phyloP scores from a whole-genome alignment of 192 early-diverging fungal species.

The Coemansia furcata region DNA sequence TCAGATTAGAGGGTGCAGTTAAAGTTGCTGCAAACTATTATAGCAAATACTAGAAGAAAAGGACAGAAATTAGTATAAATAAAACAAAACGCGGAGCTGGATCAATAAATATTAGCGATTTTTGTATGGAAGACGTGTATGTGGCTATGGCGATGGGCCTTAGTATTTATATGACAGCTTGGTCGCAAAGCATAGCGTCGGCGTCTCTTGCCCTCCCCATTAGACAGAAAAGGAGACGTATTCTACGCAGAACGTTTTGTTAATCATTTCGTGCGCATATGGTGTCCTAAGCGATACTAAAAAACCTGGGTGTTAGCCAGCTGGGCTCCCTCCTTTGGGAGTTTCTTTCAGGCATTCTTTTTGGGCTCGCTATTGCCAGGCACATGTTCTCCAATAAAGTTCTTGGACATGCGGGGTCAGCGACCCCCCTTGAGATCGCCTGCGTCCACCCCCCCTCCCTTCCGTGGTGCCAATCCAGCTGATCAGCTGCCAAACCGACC shows the following conservation, averaged over 20 bases:
- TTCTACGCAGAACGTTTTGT: not conserved
- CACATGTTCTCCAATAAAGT: not conserved
- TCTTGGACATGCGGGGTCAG: not conserved
- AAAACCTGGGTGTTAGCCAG: not conserved
- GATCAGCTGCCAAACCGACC: constrained; percentile 2
- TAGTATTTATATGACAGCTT: not conserved
- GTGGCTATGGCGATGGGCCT: not conserved
- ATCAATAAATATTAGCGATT: not conserved
- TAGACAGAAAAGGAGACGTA: not conserved
- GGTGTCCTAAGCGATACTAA: not conserved
- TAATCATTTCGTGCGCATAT: not conserved
- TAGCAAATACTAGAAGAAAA: not conserved
- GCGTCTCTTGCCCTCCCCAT: not conserved
- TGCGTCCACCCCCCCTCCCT: not conserved
- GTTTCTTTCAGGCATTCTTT: constrained; percentile 1
- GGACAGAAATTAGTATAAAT: not conserved
- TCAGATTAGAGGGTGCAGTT: not conserved
- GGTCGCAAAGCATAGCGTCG: not conserved
- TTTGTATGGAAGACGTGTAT: not conserved
- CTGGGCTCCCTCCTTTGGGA: not conserved
- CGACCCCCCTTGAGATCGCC: not conserved
- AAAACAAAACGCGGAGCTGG: not conserved
- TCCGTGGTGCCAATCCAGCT: not conserved
- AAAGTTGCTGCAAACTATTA: constrained; percentile 4
- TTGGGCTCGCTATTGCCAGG: not conserved